Percentiles rank a stretch among this genome's conserved stretches.
Evolutionary conservation across 2,329 filamentous ascomycete genomes (phyloP).

Genomic region (Byssochlamys sp.): DNA sequence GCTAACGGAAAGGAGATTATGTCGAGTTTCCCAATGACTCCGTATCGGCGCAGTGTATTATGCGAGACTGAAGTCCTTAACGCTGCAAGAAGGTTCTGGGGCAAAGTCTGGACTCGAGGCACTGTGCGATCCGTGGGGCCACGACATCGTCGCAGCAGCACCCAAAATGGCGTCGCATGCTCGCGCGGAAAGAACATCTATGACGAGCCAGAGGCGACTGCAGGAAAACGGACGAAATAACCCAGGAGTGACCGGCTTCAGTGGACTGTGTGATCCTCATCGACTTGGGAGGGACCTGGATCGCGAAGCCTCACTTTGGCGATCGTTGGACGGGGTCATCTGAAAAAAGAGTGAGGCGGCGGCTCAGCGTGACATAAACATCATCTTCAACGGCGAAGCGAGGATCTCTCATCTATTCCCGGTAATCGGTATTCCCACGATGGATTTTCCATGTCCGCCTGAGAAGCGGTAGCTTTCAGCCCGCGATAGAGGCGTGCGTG

Average conservation of each 20-base stretch:
- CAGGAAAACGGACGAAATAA: not conserved
- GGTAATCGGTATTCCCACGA: not conserved
- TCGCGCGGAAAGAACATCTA: constrained; percentile 8
- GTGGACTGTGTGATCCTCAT: not conserved
- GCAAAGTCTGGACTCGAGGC: not conserved
- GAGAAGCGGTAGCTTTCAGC: not conserved
- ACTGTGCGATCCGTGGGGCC: constrained; percentile 20
- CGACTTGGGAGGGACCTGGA: not conserved
- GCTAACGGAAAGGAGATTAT: not conserved
- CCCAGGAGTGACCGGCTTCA: not conserved
- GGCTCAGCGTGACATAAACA: not conserved
- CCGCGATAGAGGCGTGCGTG: not conserved
- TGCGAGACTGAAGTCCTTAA: constrained; percentile 1
- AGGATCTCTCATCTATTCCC: not conserved
- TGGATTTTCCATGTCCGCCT: not conserved
- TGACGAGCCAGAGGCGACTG: constrained; percentile 4
- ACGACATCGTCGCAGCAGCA: constrained; percentile 23
- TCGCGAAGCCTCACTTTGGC: not conserved
- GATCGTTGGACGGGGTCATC: not conserved
- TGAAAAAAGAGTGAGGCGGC: not conserved
- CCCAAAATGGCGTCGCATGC: constrained; percentile 16
- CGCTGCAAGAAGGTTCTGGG: constrained; percentile 1
- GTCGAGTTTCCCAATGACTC: not conserved
- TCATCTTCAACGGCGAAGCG: not conserved
- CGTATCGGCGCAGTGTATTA: not conserved